phyloP scores from a whole-genome alignment of 306 rosid genomes.

The Myrica gale region DNA sequence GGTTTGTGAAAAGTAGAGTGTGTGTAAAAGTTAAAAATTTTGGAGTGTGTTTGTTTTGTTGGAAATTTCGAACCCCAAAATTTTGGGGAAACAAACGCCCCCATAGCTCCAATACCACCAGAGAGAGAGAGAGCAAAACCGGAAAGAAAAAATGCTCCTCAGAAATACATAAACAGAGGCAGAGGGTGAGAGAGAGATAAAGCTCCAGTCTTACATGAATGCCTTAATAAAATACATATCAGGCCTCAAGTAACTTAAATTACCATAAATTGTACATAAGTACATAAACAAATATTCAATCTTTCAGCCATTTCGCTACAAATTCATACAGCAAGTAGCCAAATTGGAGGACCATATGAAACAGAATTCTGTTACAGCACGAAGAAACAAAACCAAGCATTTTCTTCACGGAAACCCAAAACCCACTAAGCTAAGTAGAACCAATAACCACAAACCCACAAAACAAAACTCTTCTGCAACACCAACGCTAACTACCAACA shows the following conservation, averaged over 20 bases:
- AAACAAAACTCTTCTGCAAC: neutral
- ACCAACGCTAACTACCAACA: slow-evolving; percentile 2
- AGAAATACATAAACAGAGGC: slow-evolving; percentile 12
- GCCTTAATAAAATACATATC: no score
- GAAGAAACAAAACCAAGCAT: slow-evolving; percentile 34
- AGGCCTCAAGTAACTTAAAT: no score
- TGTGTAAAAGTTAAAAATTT: no score
- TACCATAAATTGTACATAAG: neutral
- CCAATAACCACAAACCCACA: slow-evolving; percentile 1
- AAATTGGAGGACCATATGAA: slow-evolving; percentile 22
- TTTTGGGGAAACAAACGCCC: no score
- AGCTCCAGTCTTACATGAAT: neutral
- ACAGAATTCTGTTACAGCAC: slow-evolving; percentile 39
- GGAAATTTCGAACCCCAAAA: no score
- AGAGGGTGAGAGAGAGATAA: neutral
- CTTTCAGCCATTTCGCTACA: slow-evolving; percentile 5
- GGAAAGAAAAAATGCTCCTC: slow-evolving; percentile 25
- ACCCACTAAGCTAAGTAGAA: neutral
- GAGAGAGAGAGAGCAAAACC: slow-evolving; percentile 1
- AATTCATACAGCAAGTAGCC: slow-evolving; percentile 22
- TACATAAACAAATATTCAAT: slow-evolving; percentile 12
- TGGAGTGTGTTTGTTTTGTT: no score
- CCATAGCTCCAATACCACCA: no score
- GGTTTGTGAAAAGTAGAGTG: no score
- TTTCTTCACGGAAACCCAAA: slow-evolving; percentile 17